phyloP scores from a whole-genome alignment of 73 alveolate species.

The Halteria grandinella region DNA sequence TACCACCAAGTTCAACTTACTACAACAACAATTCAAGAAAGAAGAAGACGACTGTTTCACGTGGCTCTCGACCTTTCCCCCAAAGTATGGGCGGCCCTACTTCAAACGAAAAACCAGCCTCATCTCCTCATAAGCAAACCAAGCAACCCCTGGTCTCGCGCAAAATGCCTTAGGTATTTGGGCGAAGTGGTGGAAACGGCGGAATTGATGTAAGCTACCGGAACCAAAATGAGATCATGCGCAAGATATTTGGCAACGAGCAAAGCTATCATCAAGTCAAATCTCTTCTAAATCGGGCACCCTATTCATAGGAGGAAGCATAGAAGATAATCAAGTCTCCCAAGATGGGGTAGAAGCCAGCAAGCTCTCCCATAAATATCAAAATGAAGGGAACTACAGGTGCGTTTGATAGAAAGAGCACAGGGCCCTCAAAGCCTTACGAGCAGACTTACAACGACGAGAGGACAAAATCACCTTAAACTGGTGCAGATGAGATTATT shows the following conservation, averaged over 20 bases:
- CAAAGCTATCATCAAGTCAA: slow-evolving; percentile 29
- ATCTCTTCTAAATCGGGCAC: slow-evolving; percentile 12
- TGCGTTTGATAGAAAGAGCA: background rate
- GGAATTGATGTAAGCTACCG: background rate
- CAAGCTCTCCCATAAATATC: slow-evolving; percentile 30
- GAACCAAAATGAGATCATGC: slow-evolving; percentile 44
- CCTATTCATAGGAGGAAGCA: too few relatives aligned
- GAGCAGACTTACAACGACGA: background rate
- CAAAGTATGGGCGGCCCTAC: too few relatives aligned
- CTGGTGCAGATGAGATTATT: background rate
- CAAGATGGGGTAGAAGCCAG: slow-evolving; percentile 9
- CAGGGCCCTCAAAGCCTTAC: background rate
- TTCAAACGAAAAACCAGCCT: too few relatives aligned
- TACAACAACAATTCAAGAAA: background rate
- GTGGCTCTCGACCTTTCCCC: background rate
- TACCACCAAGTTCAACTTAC: slow-evolving; percentile 38
- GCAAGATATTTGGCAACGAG: slow-evolving; percentile 49
- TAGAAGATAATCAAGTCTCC: background rate
- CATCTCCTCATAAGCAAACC: too few relatives aligned
- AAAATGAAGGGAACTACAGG: background rate
- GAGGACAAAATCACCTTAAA: background rate
- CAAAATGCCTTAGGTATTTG: background rate
- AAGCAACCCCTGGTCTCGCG: too few relatives aligned
- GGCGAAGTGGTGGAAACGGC: background rate
- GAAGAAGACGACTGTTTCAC: background rate